These are phyloP conservation scores for Cryphonectria naterciae DNA, from an alignment of 2,329 filamentous ascomycete species.

Conservation along the genomic window DNA sequence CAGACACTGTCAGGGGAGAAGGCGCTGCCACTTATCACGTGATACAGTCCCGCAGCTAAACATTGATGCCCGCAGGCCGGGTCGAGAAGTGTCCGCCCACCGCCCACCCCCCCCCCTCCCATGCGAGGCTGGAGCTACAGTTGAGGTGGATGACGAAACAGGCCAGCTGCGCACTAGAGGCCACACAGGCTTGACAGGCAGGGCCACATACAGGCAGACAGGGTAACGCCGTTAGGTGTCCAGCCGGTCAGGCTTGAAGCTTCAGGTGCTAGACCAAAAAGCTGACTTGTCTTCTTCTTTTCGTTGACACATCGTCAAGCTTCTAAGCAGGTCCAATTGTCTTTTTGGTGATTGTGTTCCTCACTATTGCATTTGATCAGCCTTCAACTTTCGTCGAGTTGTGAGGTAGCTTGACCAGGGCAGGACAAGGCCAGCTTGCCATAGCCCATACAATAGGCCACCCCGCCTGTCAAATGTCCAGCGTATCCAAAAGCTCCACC, in stretches of 20 bases:
- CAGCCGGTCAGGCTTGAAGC: neutral
- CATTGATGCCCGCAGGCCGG: neutral
- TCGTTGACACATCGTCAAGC: neutral
- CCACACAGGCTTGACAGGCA: neutral
- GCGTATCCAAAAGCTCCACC: conserved; percentile 20
- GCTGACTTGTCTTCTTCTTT: conserved; percentile 13
- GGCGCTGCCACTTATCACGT: neutral
- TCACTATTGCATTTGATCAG: neutral
- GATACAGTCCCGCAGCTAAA: neutral
- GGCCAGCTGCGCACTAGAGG: neutral
- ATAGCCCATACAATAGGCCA: conserved; percentile 22
- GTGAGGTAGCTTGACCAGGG: neutral
- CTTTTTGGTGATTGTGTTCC: neutral
- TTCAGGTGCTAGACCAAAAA: neutral
- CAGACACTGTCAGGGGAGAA: neutral
- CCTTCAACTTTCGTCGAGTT: neutral
- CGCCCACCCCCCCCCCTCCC: neutral
- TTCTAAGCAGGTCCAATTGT: neutral
- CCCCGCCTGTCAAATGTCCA: conserved; percentile 19
- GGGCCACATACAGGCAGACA: neutral
- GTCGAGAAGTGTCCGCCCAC: neutral
- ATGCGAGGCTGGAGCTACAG: conserved; percentile 9
- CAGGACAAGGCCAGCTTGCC: conserved; percentile 27
- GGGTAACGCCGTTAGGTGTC: neutral
- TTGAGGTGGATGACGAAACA: conserved; percentile 13